Evolutionary conservation across 2,329 filamentous ascomycete genomes (phyloP), one percentile per base, ranked within the genome.

Genomic region (Lizonia empirigonia): DNA sequence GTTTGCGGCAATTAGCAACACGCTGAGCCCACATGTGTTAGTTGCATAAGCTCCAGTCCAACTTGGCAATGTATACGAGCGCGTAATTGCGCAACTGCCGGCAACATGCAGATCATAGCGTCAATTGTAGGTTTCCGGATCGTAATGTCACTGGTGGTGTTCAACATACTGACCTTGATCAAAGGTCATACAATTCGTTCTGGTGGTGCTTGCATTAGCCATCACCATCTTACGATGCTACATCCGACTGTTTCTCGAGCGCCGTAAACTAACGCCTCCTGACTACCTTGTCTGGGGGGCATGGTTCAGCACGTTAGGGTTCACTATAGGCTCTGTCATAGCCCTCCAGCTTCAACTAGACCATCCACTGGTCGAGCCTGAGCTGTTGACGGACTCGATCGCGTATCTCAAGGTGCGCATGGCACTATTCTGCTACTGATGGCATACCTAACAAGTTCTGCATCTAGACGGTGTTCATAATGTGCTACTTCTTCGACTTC

Each of bases 231-330:
- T 63, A 20, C 57, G 62, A 53, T 63, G 54, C 32, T 65, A 52
- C 35, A 34, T 65, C 13, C 60, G 60, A 8, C 9, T 59, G 6
- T 9, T 30, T 9, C 15, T 59, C 20, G 60, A 64, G 37, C 46
- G 42, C 8, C 59, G 61, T 3, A 35, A n/a, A 8, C 9, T 65
- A 15, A 61, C 53, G 3, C 8, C 59, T 0, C 41, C 61, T 13
- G 62, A 65, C 38, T 64, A 59, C 18, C 46, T 65, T 10, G 54
- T 65, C 3, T 63, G 57, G 54, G 55, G 45, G n/a, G 62, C 55
- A 23, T 63, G 59, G 59, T 9, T 59, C 12, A 59, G 60, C 40
- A 47, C 54, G 12, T 23, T 60, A 7, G 62, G 60, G 15, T 65
- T 62, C 48, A 44, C 55, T 15, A 32, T 37, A 26, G 63, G 62